phyloP scores from a whole-genome alignment of 352 stramenopile genomes.

The Blastocystis sp. region DNA sequence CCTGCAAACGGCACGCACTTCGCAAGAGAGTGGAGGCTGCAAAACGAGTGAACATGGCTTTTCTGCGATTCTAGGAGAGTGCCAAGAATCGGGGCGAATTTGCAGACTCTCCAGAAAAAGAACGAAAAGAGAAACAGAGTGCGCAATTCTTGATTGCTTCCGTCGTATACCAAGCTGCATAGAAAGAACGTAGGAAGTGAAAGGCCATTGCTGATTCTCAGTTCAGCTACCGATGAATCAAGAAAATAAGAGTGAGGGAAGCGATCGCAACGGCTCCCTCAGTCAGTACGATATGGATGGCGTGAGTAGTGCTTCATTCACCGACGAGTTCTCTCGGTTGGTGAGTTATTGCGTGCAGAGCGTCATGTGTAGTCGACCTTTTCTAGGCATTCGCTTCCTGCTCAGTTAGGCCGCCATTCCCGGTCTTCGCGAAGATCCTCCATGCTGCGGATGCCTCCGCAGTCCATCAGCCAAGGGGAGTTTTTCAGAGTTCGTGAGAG shows the following conservation, averaged over 20 bases:
- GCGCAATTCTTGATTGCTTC: too few relatives aligned
- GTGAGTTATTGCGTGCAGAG: not conserved
- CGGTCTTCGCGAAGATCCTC: not conserved
- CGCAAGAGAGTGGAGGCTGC: not conserved
- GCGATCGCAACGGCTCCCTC: not conserved
- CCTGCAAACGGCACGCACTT: not conserved
- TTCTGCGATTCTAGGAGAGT: too few relatives aligned
- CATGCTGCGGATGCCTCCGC: not conserved
- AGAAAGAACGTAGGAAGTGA: too few relatives aligned
- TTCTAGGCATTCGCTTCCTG: not conserved
- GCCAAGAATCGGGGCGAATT: too few relatives aligned
- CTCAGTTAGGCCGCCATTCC: not conserved
- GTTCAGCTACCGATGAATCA: not conserved
- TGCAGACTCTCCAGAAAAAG: too few relatives aligned
- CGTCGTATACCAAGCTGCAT: too few relatives aligned
- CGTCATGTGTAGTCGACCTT: not conserved
- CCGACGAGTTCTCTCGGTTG: not conserved
- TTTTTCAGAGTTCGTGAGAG: constrained; percentile 13
- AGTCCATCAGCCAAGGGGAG: constrained; percentile 41
- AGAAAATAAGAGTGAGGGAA: not conserved
- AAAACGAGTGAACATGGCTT: not conserved
- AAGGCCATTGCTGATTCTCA: not conserved
- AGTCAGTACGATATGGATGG: not conserved
- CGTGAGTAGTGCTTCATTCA: not conserved
- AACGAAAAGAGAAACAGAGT: too few relatives aligned